Conservation (phyloP, 805 yeast genomes). For the Suhomyces emberorum region DNA sequence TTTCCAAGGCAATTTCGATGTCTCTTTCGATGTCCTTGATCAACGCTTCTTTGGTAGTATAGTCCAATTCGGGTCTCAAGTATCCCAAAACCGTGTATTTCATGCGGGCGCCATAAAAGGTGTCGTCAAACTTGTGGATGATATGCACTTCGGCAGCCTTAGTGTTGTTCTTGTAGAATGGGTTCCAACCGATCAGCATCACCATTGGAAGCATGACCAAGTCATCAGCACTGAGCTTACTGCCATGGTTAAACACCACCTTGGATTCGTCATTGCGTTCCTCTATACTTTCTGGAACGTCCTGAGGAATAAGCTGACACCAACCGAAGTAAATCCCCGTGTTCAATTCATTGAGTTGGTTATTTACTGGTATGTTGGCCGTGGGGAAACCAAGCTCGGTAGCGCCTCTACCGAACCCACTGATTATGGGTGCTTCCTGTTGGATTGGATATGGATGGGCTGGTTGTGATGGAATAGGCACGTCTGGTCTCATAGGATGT, state of each 20-base stretch:
- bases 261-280: slow-evolving; percentile 23
- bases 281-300: slow-evolving; percentile 1
- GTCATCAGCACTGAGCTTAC: slow-evolving; percentile 39
- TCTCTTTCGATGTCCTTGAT: slow-evolving; percentile 82
- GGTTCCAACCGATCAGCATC: slow-evolving; percentile 95
- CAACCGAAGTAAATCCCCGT: slow-evolving; percentile 94
- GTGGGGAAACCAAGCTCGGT: slow-evolving; percentile 93
- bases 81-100: slow-evolving; percentile 77
- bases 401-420: slow-evolving; percentile 96
- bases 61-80: slow-evolving; percentile 86
- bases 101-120: slow-evolving; percentile 82
- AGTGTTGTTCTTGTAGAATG: slow-evolving; percentile 74
- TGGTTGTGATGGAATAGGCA: slow-evolving; percentile 29
- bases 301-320: slow-evolving; percentile 34
- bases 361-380: slow-evolving; percentile 74
- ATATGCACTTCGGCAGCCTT: slow-evolving; percentile 89
- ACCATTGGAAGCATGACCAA: slow-evolving; percentile 75
- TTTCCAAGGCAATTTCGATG: slow-evolving; percentile 59
- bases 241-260: slow-evolving; percentile 59
- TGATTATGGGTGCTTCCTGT: slow-evolving; percentile 46
- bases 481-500: slow-evolving; percentile 7
- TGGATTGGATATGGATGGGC: slow-evolving; percentile 53
- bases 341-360: slow-evolving; percentile 39
- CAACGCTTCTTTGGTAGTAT: slow-evolving; percentile 78
- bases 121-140: slow-evolving; percentile 61